Percentiles rank a stretch among this genome's conserved stretches.
These are phyloP conservation scores for Polytrichum formosum DNA, from an alignment of 225 moss, liverwort and hornwort genomes.

Conservation along the genomic window DNA sequence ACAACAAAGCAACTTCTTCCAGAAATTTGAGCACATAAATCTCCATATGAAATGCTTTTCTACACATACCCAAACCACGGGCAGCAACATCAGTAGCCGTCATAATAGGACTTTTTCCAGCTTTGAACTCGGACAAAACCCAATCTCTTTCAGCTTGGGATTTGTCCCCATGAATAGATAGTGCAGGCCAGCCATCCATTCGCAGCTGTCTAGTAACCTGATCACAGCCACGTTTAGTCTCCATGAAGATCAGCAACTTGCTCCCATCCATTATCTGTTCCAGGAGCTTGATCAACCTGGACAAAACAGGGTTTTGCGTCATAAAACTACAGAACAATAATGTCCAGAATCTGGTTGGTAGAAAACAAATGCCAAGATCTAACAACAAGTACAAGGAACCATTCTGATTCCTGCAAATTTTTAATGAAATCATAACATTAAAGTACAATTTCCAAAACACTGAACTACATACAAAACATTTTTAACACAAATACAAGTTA, in stretches of 20 bases:
- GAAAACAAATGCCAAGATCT: too few species aligned
- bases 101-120: slow-evolving; percentile 96
- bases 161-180: slow-evolving; percentile 95
- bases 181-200: slow-evolving; percentile 94
- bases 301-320: not conserved
- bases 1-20: slow-evolving; percentile 2
- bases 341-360: too few species aligned
- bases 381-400: too few species aligned
- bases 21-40: slow-evolving; percentile 14
- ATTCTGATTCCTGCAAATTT: too few species aligned
- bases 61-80: slow-evolving; percentile 97
- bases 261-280: slow-evolving; percentile 95
- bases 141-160: slow-evolving; percentile 93
- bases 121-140: slow-evolving; percentile 96
- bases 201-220: slow-evolving; percentile 88
- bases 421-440: too few species aligned
- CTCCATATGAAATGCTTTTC: slow-evolving; percentile 27
- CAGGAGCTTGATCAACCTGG: slow-evolving; percentile 87
- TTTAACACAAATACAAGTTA: not conserved
- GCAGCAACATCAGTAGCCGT: slow-evolving; percentile 98
- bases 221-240: slow-evolving; percentile 93
- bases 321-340: too few species aligned
- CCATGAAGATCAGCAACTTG: slow-evolving; percentile 90
- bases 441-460: too few species aligned
- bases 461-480: too few species aligned